Conservation (phyloP, 805 yeast species). For the Metschnikowia cubensis region DNA sequence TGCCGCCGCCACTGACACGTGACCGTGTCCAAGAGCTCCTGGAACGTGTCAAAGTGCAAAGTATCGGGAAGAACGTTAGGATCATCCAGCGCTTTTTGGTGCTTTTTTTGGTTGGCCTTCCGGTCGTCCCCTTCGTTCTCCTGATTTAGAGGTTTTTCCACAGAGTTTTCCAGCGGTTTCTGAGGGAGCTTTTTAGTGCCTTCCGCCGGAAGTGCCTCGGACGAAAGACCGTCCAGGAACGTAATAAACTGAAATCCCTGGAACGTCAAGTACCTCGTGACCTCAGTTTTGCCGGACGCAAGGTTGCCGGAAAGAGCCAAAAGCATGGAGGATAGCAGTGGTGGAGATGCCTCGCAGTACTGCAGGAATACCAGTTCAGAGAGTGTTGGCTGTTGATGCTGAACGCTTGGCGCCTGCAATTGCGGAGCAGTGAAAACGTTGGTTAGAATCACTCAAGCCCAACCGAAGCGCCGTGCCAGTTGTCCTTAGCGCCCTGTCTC, state of each 20-base stretch:
- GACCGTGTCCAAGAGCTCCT: conserved; percentile 52
- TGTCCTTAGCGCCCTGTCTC: too few relatives aligned
- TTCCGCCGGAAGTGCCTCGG: neutral
- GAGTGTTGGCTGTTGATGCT: too few relatives aligned
- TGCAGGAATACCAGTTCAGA: too few relatives aligned
- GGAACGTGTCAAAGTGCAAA: conserved; percentile 34
- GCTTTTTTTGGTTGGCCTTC: too few relatives aligned
- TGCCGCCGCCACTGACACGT: conserved; percentile 64
- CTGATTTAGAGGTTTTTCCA: too few relatives aligned
- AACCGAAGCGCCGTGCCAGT: too few relatives aligned
- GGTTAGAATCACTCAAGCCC: too few relatives aligned
- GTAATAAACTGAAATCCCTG: conserved; percentile 48
- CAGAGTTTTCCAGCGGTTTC: too few relatives aligned
- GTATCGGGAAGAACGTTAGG: conserved; percentile 2
- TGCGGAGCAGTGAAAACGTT: too few relatives aligned
- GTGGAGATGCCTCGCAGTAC: neutral
- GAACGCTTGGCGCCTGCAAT: too few relatives aligned
- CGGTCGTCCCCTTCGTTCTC: too few relatives aligned
- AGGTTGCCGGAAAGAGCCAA: conserved; percentile 71
- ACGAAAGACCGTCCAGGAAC: conserved; percentile 1
- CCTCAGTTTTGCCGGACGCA: conserved; percentile 63
- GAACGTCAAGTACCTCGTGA: conserved; percentile 51
- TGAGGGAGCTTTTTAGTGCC: neutral
- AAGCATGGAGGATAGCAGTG: conserved; percentile 44
- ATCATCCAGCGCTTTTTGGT: neutral